Evolutionary conservation across 2,329 filamentous ascomycete species (phyloP), one percentile per base, ranked within the genome.

Genomic region (Balansia obtecta): DNA sequence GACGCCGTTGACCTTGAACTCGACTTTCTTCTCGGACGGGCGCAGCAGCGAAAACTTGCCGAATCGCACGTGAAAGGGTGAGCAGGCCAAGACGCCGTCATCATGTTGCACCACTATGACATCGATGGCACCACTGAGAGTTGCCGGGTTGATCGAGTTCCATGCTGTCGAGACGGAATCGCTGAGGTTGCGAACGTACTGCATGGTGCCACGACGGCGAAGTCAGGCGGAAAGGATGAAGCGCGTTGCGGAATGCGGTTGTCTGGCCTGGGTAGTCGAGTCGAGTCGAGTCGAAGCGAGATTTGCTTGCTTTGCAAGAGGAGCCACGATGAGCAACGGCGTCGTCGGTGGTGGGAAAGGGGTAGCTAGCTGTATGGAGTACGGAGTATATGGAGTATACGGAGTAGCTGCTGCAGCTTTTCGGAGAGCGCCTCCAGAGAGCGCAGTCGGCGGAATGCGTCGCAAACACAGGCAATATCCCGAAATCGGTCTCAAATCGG

Each of bases 61-160:
- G 68, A 98, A 98, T 61, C 93, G 89, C 57, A 98, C 93, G 68
- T 98, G 93, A 69, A 98, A 98, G 46, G 93, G 93, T 30, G 91
- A 97, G 71, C 93, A 98, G 57, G 85, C 83, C 52, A 97, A 77
- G 40, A 73, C 75, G 71, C 88, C 93, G 76, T 98, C 93, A 64
- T 91, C 88, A 59, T 94, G 89, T 69, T 98, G 89, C 52, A 98
- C 89, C 50, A 98, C 91, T 58, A 98, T 95, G 59, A 97, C 91
- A 76, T 98, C 93, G 71, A 98, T 97, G 63, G 93, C 93, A 63
- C 93, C 93, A 71, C 88, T 95, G 51, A 98, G 80, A 12, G 93
- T 98, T 43, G 93, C 89, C 47, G 93, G 93, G 68, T 98, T 98
- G 76, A 98, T 95, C 27, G 90, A 96, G 70, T 98, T 98, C 93